These are phyloP conservation scores for Phialophora verrucosa DNA, from an alignment of 2,329 filamentous ascomycete genomes.

Conservation along the genomic window DNA sequence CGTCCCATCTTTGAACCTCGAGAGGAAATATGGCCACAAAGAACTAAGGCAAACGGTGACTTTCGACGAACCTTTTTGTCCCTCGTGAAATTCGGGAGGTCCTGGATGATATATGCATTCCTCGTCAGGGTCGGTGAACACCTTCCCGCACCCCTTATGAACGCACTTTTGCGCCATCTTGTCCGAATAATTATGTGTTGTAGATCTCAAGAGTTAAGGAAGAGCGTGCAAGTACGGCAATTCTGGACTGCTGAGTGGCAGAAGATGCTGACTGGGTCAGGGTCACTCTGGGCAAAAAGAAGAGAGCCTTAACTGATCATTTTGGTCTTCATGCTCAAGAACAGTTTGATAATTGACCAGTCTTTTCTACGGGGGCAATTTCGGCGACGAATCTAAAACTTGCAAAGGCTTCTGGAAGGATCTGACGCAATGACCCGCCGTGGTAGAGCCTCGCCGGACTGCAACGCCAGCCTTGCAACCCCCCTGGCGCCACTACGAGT, in stretches of 20 bases:
- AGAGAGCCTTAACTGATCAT: slow-evolving; percentile 5
- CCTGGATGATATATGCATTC: slow-evolving; percentile 91
- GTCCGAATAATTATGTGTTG: not conserved
- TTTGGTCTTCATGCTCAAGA: not conserved
- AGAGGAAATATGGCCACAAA: not conserved
- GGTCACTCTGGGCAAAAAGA: not conserved
- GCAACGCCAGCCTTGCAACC: slow-evolving; percentile 19
- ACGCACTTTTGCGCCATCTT: slow-evolving; percentile 72
- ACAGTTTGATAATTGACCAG: not conserved
- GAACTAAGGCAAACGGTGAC: not conserved
- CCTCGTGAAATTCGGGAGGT: slow-evolving; percentile 94
- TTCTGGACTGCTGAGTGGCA: not conserved
- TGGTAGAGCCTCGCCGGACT: slow-evolving; percentile 6
- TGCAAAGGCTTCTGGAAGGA: slow-evolving; percentile 30
- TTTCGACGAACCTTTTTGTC: slow-evolving; percentile 80
- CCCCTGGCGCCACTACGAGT: not conserved
- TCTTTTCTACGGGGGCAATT: not conserved
- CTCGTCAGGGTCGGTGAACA: slow-evolving; percentile 80
- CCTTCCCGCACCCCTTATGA: slow-evolving; percentile 93
- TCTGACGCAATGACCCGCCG: slow-evolving; percentile 30
- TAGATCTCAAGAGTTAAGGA: not conserved
- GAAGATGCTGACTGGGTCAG: not conserved
- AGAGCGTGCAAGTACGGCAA: not conserved
- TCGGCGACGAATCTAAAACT: not conserved
- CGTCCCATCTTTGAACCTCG: not conserved